Evolutionary conservation across 805 yeast genomes (phyloP), one percentile per base, ranked within the genome.

Genomic region (Kuraishia borneana): DNA sequence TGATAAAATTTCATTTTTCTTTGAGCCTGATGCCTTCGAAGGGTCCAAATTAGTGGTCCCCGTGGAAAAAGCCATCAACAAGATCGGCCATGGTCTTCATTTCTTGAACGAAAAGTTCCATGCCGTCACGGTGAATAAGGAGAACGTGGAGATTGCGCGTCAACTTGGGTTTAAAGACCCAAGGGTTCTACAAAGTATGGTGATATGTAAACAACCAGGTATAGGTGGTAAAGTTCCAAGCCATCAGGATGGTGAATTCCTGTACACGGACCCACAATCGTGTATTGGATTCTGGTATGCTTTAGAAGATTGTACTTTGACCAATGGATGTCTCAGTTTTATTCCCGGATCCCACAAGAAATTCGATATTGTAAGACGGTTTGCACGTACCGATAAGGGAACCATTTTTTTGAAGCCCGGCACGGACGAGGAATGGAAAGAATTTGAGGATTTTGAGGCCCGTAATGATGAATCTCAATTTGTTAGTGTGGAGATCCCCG

Each of bases 271-370:
- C 13, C 94, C 94, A 3, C 76, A 69, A 34, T 58, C 73, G 2
- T 84, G 87, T 1, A 51, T 81, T 26, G 94, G 94, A 2, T 83
- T 78, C 49, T 82, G 94, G 94, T 72, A 75, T 47, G 88, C 92
- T 0, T 54, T 82, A 41, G 85, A 83, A 44, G 82, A 79, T 44
- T 82, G 92, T 50, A 74, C 78, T 1, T 37, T 50, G 2, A 57
- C 54, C 4, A 82, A 82, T 51, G 92, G 94, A 0, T 80, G 89
- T 38, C 57, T 82, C 14, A 68, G 74, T 38, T 80, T 66, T 45
- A 61, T 70, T 12, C 85, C 88, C 0, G 89, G 88, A 0, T 70
- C 83, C 3, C 92, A 83, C 47, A 70, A 68, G 48, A 58, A 54
- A 5, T 58, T 61, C 23, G 74, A 75, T 1, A 63, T 83, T 3